A percentile compares a stretch with the other conserved stretches of the same genome.
phyloP scores from a whole-genome alignment of 108 stramenopile species.

The Cyclotella sp. region DNA sequence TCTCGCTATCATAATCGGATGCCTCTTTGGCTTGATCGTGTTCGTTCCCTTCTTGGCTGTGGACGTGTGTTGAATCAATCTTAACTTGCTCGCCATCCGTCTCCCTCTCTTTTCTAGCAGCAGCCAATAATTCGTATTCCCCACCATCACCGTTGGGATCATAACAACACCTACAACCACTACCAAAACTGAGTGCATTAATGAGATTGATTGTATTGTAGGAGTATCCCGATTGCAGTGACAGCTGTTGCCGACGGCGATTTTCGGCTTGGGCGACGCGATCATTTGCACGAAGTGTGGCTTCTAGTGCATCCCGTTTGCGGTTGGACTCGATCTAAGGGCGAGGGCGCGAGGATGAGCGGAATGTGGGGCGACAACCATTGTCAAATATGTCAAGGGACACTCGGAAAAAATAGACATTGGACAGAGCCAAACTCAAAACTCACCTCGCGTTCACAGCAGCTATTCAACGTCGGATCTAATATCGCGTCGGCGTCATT shows the following conservation, averaged over 20 bases:
- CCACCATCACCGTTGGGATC: constrained; percentile 85
- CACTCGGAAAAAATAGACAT: no score
- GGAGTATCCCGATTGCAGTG: background rate
- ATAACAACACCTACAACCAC: constrained; percentile 84
- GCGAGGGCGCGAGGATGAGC: background rate
- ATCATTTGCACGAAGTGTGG: constrained; percentile 76
- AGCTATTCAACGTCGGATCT: constrained; percentile 81
- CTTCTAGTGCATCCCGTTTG: constrained; percentile 56
- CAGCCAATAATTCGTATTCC: constrained; percentile 71
- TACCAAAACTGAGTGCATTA: constrained; percentile 35
- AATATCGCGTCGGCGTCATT: constrained; percentile 29
- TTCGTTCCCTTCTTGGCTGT: constrained; percentile 20
- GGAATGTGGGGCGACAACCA: background rate
- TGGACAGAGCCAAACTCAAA: background rate
- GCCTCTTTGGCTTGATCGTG: constrained; percentile 1
- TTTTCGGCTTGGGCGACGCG: constrained; percentile 75
- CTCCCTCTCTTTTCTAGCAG: constrained; percentile 40
- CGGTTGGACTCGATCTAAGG: constrained; percentile 72
- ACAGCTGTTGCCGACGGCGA: constrained; percentile 39
- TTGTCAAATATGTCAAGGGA: no score
- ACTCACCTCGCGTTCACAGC: constrained; percentile 85
- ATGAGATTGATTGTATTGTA: constrained; percentile 57
- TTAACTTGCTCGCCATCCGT: background rate
- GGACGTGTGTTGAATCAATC: background rate
- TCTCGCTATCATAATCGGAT: constrained; percentile 20